Conservation (phyloP, 129 eudicot genomes). For the Ambrosia trifida region DNA sequence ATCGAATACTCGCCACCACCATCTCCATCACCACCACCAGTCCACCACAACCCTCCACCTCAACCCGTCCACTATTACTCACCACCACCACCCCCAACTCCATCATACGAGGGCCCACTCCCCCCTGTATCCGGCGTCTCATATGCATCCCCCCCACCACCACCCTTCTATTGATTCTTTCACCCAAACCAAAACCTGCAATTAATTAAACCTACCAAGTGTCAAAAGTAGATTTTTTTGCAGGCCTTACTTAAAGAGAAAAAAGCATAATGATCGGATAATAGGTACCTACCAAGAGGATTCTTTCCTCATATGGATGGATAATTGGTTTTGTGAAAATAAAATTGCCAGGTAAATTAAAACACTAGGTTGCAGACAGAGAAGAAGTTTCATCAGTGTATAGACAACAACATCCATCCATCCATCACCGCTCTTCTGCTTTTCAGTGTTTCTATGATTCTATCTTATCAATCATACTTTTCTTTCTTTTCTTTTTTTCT, state of each 20-base stretch:
- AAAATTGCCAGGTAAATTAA: slow-evolving; percentile 46
- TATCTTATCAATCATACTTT: slow-evolving; percentile 50
- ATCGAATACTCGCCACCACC: slow-evolving; percentile 44
- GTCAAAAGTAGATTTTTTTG: slow-evolving; percentile 26
- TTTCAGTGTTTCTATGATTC: slow-evolving; percentile 39
- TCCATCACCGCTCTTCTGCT: slow-evolving; percentile 35
- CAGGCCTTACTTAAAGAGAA: slow-evolving; percentile 26
- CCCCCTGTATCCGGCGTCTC: slow-evolving; percentile 67
- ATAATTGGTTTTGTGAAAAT: slow-evolving; percentile 64
- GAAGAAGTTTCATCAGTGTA: slow-evolving; percentile 51
- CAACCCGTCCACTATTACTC: slow-evolving; percentile 39
- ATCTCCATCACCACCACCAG: slow-evolving; percentile 31
- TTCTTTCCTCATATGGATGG: slow-evolving; percentile 47
- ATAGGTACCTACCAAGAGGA: slow-evolving; percentile 46
- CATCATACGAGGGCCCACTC: slow-evolving; percentile 61
- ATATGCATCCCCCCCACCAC: slow-evolving; percentile 85
- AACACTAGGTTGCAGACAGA: slow-evolving; percentile 45
- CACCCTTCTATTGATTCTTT: slow-evolving; percentile 88
- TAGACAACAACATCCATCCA: slow-evolving; percentile 35
- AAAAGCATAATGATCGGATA: slow-evolving; percentile 13
- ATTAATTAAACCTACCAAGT: not conserved
- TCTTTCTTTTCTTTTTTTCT: slow-evolving; percentile 3
- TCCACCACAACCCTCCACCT: slow-evolving; percentile 36
- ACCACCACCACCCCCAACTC: slow-evolving; percentile 55
- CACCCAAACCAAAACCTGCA: slow-evolving; percentile 36